Evolutionary conservation across 306 rosid species (phyloP).

Genomic region (Argentina anserina): DNA sequence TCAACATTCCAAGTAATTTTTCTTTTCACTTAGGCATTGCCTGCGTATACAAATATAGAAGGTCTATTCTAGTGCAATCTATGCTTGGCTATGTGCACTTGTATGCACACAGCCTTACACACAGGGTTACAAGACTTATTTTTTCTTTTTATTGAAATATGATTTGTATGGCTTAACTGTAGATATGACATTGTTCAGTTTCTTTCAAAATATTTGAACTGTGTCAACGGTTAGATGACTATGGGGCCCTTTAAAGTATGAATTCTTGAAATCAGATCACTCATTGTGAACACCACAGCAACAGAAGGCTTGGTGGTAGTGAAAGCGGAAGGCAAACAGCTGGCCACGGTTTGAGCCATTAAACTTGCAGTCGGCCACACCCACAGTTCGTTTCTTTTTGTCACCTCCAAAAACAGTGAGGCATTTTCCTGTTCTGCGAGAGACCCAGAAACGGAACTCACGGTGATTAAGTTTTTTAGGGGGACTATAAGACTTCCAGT

Average conservation of each 20-base stretch:
- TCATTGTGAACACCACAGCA: slow-evolving; percentile 39
- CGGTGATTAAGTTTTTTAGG: slow-evolving; percentile 22
- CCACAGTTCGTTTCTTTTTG: slow-evolving; percentile 18
- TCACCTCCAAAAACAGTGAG: slow-evolving; percentile 32
- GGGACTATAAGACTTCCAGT: slow-evolving; percentile 37
- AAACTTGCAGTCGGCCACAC: slow-evolving; percentile 35
- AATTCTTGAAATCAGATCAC: neutral
- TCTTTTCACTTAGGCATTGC: neutral
- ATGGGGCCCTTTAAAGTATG: neutral
- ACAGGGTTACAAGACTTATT: neutral
- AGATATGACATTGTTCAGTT: neutral
- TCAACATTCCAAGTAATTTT: neutral
- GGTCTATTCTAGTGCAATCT: neutral
- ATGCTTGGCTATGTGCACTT: neutral
- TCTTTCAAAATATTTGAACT: neutral
- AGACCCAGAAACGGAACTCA: slow-evolving; percentile 29
- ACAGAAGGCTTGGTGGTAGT: slow-evolving; percentile 44
- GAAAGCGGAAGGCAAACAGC: slow-evolving; percentile 42
- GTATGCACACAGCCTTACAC: neutral
- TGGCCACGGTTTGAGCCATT: slow-evolving; percentile 31
- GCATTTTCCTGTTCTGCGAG: slow-evolving; percentile 36
- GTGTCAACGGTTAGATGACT: neutral
- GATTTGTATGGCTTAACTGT: neutral
- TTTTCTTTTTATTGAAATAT: neutral
- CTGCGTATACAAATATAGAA: neutral